These are phyloP conservation scores for Oenanthe javanica DNA, from an alignment of 140 eudicot species.

Conservation along the genomic window DNA sequence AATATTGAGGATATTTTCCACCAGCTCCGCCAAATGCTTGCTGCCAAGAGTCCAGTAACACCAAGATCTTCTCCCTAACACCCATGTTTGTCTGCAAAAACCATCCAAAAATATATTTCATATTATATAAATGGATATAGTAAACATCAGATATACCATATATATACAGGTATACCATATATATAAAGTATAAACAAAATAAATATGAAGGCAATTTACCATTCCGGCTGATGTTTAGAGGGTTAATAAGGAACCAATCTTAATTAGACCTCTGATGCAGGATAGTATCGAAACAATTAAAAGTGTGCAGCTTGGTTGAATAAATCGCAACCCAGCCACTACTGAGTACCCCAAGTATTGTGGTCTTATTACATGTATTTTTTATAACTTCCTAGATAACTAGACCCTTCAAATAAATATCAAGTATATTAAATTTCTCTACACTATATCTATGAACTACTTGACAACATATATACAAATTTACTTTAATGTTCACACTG, in stretches of 20 bases:
- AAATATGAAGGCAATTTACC: not conserved
- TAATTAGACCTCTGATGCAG: not conserved
- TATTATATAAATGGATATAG: not conserved
- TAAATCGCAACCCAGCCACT: not conserved
- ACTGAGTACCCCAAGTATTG: not conserved
- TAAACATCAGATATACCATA: not conserved
- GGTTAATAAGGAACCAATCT: not conserved
- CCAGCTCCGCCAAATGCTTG: conserved; percentile 96
- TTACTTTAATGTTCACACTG: not conserved
- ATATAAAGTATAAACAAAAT: not conserved
- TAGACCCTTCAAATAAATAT: not conserved
- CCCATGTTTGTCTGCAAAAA: conserved; percentile 79
- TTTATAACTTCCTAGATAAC: not conserved
- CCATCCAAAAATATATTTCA: not conserved
- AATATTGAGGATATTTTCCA: conserved; percentile 87
- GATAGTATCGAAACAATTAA: not conserved
- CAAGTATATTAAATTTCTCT: not conserved
- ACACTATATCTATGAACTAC: not conserved
- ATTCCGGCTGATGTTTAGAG: not conserved
- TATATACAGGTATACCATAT: not conserved
- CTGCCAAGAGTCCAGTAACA: conserved; percentile 84
- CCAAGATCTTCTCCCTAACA: conserved; percentile 76
- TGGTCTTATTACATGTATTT: not conserved
- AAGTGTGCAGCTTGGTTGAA: not conserved
- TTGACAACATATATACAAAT: not conserved